Evolutionary conservation across 352 stramenopile genomes (phyloP), one percentile per base, ranked within the genome.

Genomic region (Phytophthora palmivora): DNA sequence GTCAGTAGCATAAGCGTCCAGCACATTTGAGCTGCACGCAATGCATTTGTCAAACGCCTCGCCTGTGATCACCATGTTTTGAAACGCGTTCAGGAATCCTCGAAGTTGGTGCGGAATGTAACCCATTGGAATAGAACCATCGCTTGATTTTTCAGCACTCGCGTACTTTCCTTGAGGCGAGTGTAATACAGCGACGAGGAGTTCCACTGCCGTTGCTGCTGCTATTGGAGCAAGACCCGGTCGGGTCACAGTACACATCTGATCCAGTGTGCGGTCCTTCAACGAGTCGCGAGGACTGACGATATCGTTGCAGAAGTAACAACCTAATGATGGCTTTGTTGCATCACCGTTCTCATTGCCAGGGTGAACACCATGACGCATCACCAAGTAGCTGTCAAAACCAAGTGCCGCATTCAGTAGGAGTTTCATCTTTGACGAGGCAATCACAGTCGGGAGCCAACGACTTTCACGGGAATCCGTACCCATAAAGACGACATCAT

Each of bases 291-390:
- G 92, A 4, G 98, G 97, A 54, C 97, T 98, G 16, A 99, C 97
- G 22, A 99, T 92, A 75, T 99, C 97, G 56, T 97, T 99, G 78
- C 98, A 99, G 72, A 99, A 99, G 75, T 99, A 99, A 69, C 97
- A 99, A 4, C 97, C 97, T 4, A 99, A 74, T 3, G 66, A 73
- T 33, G 55, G 24, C 1, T 58, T 59, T 3, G 46, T 63, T 22
- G 19, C 24, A 3, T 61, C 50, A 0, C 48, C 45, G 3, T 57
- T 48, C 11, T 66, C 50, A 0, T 41, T 8, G 1, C 58, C 58
- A 59, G 47, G 34, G 6, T 57, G 58, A n/a, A 91, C 65, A 24
- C 98, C 97, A 77, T 99, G 97, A 4, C 97, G 90, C 92, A 99
- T 98, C 14, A 99, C 97, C 9, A 99, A 63, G 72, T 98, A 99